phyloP scores from a whole-genome alignment of 306 rosid species.

The Malus domestica region ASM211411v1 NC_041805.1:7614501-7615000 shows the following conservation, averaged over 20 bases:
- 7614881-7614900: conserved; percentile 22
- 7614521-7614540: conserved; percentile 30
- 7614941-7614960: no score
- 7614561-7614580: no score
- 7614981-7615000: no score
- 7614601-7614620: neutral
- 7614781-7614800: conserved; percentile 33
- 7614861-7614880: conserved; percentile 24
- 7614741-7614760: conserved; percentile 51
- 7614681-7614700: conserved; percentile 16
- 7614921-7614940: no score
- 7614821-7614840: conserved; percentile 31
- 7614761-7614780: conserved; percentile 6
- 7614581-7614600: no score
- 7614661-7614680: conserved; percentile 31
- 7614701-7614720: conserved; percentile 5
- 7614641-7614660: conserved; percentile 46
- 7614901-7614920: conserved; percentile 37
- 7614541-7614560: no score
- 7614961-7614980: no score
- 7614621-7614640: conserved; percentile 42
- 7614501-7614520: conserved; percentile 54
- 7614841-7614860: conserved; percentile 55
- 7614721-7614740: conserved; percentile 20
- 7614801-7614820: conserved; percentile 33